A percentile compares a stretch with the other conserved stretches of the same genome.
phyloP scores from a whole-genome alignment of 306 rosid genomes.

The barrel medic (Medicago truncatula) region MtrunA17r5.0-ANR NC_053047.1:17007501-17008000 shows the following conservation, averaged over 20 bases:
- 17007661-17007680: not conserved
- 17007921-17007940: not conserved
- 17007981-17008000: not conserved
- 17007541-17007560: no score
- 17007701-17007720: not conserved
- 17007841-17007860: no score
- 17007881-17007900: not conserved
- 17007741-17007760: not conserved
- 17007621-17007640: not conserved
- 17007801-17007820: not conserved
- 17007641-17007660: not conserved
- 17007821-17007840: no score
- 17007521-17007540: no score
- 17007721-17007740: not conserved
- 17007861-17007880: no score
- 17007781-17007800: not conserved
- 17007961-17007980: not conserved
- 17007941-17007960: constrained; percentile 3
- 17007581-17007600: no score
- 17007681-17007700: not conserved
- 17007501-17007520: no score
- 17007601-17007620: no score
- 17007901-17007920: no score
- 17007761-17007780: not conserved
- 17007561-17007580: no score